These are phyloP conservation scores for Suillus fuscotomentosus DNA, from an alignment of 768 basidiomycete genomes.

Conservation along the genomic window DNA sequence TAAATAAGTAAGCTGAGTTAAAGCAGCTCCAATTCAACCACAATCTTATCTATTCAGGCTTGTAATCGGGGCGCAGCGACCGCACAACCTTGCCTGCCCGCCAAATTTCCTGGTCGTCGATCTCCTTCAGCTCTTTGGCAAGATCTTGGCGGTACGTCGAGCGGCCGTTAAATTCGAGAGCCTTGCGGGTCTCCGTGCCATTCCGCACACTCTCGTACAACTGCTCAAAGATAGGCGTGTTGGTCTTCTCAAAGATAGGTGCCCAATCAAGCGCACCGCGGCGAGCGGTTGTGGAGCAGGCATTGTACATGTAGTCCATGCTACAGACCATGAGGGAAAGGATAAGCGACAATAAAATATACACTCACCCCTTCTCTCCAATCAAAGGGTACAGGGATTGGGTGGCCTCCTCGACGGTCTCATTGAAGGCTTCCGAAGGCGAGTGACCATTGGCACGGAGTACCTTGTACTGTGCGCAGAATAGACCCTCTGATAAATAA, in stretches of 20 bases:
- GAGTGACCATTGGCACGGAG: slow-evolving; percentile 95
- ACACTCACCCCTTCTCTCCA: slow-evolving; percentile 82
- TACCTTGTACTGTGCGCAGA: slow-evolving; percentile 98
- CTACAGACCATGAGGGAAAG: slow-evolving; percentile 37
- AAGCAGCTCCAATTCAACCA: background rate
- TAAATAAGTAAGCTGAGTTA: background rate
- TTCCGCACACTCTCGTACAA: slow-evolving; percentile 94
- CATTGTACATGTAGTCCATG: slow-evolving; percentile 99
- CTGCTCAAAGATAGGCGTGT: slow-evolving; percentile 90
- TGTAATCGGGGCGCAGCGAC: slow-evolving; percentile 83
- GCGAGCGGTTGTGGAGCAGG: slow-evolving; percentile 98
- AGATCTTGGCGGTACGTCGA: slow-evolving; percentile 92
- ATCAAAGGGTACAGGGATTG: slow-evolving; percentile 98
- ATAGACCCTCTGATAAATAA: slow-evolving; percentile 76
- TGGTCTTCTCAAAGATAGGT: slow-evolving; percentile 92
- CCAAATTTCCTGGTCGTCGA: slow-evolving; percentile 99
- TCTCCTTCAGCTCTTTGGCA: slow-evolving; percentile 87
- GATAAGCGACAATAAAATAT: background rate
- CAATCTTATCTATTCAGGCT: slow-evolving; percentile 46
- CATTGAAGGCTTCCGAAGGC: slow-evolving; percentile 99
- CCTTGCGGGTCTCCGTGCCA: slow-evolving; percentile 96
- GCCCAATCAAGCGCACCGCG: slow-evolving; percentile 99
- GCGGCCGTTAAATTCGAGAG: slow-evolving; percentile 94
- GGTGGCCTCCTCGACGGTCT: slow-evolving; percentile 99
- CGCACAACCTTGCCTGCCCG: slow-evolving; percentile 93